phyloP scores from a whole-genome alignment of 345 rosid species.

The Gossypium stocksii region DNA sequence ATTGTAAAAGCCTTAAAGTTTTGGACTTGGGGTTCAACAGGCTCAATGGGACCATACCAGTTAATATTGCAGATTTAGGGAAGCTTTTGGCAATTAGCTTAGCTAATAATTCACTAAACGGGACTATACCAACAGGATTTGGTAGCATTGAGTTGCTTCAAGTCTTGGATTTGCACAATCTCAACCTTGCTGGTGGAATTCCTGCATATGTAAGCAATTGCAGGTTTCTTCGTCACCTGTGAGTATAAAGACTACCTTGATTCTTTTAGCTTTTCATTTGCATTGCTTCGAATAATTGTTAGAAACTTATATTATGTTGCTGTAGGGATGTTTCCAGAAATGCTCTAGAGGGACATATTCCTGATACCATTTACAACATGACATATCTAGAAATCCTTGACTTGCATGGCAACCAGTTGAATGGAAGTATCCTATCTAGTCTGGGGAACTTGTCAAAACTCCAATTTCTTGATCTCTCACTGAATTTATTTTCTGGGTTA shows the following conservation, averaged over 20 bases:
- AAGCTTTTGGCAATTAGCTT: constrained; percentile 64
- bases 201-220: constrained; percentile 66
- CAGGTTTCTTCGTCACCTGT: constrained; percentile 77
- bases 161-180: constrained; percentile 78
- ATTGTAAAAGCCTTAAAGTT: constrained; percentile 68
- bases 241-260: constrained; percentile 38
- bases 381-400: constrained; percentile 71
- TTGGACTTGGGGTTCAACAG: constrained; percentile 74
- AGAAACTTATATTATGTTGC: constrained; percentile 21
- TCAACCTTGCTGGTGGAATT: constrained; percentile 60
- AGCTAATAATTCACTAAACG: constrained; percentile 61
- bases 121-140: constrained; percentile 53
- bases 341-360: constrained; percentile 60
- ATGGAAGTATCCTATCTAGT: constrained; percentile 59
- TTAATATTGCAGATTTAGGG: constrained; percentile 41
- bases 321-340: constrained; percentile 92
- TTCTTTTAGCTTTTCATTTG: constrained; percentile 15
- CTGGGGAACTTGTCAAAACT: constrained; percentile 56
- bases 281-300: constrained; percentile 19
- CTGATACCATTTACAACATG: constrained; percentile 56
- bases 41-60: constrained; percentile 65
- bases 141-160: constrained; percentile 63
- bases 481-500: constrained; percentile 60
- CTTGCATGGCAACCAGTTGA: constrained; percentile 55
- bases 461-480: constrained; percentile 62